Evolutionary conservation across 2,329 filamentous ascomycete species (phyloP), one percentile per base, ranked within the genome.

Genomic region (Beauveria varroae): DNA sequence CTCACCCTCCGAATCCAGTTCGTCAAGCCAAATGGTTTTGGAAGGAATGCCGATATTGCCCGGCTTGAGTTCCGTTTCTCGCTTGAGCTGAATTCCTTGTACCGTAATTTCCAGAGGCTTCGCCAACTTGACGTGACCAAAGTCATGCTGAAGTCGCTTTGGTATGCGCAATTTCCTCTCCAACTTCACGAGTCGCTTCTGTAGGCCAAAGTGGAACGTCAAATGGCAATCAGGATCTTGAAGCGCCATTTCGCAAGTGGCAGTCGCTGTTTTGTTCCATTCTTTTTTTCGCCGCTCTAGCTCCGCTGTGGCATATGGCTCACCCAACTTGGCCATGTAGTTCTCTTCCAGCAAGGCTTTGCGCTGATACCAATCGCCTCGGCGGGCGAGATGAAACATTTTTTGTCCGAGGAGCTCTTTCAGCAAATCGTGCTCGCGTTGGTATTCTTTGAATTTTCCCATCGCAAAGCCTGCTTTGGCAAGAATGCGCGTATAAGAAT

Each of bases 331-430:
- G 69, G 86, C 82, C 90, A 98, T 93, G 73, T 99, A 98, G 70
- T 96, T 92, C 72, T 99, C 95, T 76, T 99, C 95, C 2, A 99
- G 74, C 1, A 99, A 78, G 1, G 93, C 95, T 74, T 96, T 96
- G 22, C 95, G 89, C 70, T 97, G 93, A 71, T 98, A 98, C 95
- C 95, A 99, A 0, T 87, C 85, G 0, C 95, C 95, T 47, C 95
- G 85, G 30, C 93, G 84, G 1, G 92, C 86, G 49, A 89, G 81
- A 68, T 98, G 93, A 68, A 98, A 98, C 0, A 97, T 80, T 5
- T 83, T 83, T 70, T 99, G 95, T 3, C 76, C 76, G 0, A 99
- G 83, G 3, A 99, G 81, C 68, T 95, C 90, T 0, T 75, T 80
- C 1, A 96, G 76, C 0, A 96, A 76, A 2, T 80, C 76, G 69